Conservation (phyloP, 805 yeast genomes). For the Ogataea dorogensis region DNA sequence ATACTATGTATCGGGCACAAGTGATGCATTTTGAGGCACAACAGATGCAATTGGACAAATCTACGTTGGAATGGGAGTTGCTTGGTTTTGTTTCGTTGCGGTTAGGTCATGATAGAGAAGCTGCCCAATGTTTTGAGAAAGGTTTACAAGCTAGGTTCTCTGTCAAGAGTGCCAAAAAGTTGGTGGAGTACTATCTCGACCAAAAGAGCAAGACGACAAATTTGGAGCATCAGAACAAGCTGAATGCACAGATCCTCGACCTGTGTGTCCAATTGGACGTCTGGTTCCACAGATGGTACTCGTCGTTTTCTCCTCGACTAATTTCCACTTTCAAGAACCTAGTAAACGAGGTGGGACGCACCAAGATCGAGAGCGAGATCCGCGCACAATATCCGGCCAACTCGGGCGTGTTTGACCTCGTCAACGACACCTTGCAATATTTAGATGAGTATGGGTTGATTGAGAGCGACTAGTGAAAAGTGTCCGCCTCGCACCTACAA, state of each 20-base stretch:
- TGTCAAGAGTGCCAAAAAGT: slow-evolving; percentile 70
- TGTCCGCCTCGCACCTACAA: slow-evolving; percentile 8
- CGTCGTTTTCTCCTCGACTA: slow-evolving; percentile 77
- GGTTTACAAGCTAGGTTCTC: slow-evolving; percentile 77
- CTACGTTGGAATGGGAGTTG: slow-evolving; percentile 89
- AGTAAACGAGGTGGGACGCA: slow-evolving; percentile 73
- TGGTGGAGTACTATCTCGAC: slow-evolving; percentile 61
- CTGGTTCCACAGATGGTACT: slow-evolving; percentile 99
- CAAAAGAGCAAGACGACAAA: slow-evolving; percentile 40
- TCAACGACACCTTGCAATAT: slow-evolving; percentile 50
- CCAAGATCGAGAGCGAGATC: slow-evolving; percentile 71
- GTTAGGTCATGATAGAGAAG: slow-evolving; percentile 83
- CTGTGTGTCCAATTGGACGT: slow-evolving; percentile 75
- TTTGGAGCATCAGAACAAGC: slow-evolving; percentile 35
- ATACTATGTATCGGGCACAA: slow-evolving; percentile 93
- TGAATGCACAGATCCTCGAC: slow-evolving; percentile 62
- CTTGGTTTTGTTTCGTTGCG: slow-evolving; percentile 84
- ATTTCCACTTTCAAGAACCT: slow-evolving; percentile 56
- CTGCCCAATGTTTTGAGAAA: slow-evolving; percentile 75
- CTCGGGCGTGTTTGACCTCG: slow-evolving; percentile 55
- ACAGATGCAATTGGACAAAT: slow-evolving; percentile 71
- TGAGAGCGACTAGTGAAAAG: slow-evolving; percentile 30
- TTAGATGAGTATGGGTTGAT: slow-evolving; percentile 43
- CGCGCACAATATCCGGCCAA: slow-evolving; percentile 58
- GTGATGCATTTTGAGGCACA: slow-evolving; percentile 85